phyloP scores from a whole-genome alignment of 495 filamentous ascomycete species.

The Aspergillus incahuasiensis region DNA sequence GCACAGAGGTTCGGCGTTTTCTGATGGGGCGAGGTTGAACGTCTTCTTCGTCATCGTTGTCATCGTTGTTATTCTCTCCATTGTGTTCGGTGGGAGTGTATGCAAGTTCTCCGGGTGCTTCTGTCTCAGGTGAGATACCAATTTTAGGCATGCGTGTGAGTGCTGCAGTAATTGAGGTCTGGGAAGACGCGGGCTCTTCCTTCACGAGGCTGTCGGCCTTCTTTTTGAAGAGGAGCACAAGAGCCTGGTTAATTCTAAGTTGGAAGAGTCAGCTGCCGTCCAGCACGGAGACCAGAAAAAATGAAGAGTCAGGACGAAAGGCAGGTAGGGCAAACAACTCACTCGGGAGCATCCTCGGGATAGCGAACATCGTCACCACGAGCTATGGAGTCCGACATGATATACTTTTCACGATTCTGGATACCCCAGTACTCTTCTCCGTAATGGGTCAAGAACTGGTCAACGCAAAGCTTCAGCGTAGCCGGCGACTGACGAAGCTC shows the following conservation, averaged over 20 bases:
- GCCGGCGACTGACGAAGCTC: background rate
- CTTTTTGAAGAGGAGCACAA: background rate
- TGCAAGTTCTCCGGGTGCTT: background rate
- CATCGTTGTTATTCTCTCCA: background rate
- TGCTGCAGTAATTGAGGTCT: background rate
- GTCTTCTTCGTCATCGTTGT: background rate
- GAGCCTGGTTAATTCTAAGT: background rate
- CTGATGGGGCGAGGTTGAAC: background rate
- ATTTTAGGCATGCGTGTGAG: background rate
- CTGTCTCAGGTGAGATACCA: background rate
- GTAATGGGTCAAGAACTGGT: slow-evolving; percentile 1
- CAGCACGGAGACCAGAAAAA: background rate
- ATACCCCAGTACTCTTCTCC: slow-evolving; percentile 13
- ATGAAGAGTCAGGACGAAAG: background rate
- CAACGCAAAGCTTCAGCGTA: background rate
- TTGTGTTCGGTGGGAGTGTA: background rate
- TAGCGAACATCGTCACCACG: slow-evolving; percentile 1
- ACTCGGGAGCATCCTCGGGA: slow-evolving; percentile 11
- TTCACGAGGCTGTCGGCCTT: background rate
- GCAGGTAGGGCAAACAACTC: no score
- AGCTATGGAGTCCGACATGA: slow-evolving; percentile 7
- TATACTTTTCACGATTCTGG: slow-evolving; percentile 6
- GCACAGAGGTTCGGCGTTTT: background rate
- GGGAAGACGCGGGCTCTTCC: background rate
- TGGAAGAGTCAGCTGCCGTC: background rate